Percentiles rank a stretch among this genome's conserved stretches.
phyloP scores from a whole-genome alignment of 306 rosid species.

The Quercus suber region DNA sequence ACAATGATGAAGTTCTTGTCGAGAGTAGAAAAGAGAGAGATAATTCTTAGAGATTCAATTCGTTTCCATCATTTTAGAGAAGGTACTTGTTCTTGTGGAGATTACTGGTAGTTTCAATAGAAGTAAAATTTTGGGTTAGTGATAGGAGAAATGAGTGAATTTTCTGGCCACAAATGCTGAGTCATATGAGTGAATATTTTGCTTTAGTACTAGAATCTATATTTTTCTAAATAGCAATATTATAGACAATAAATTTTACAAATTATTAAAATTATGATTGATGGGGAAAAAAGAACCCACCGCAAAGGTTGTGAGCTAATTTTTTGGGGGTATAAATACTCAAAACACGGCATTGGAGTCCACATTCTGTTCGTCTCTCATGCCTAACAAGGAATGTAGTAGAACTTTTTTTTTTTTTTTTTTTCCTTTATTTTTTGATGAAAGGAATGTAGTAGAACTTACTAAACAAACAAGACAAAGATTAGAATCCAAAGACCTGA shows the following conservation, averaged over 20 bases:
- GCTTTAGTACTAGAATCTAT: too few species aligned
- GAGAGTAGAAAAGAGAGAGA: constrained; percentile 45
- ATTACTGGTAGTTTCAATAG: constrained; percentile 48
- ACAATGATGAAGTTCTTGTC: constrained; percentile 50
- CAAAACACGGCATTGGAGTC: constrained; percentile 13
- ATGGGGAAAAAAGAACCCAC: too few species aligned
- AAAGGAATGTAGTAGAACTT: constrained; percentile 13
- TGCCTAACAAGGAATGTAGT: constrained; percentile 15
- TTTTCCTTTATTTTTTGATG: too few species aligned
- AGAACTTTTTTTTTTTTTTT: too few species aligned
- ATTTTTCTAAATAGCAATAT: too few species aligned
- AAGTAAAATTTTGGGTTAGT: too few species aligned
- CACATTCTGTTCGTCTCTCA: constrained; percentile 12
- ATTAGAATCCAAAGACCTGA: constrained; percentile 32
- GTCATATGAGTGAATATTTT: too few species aligned
- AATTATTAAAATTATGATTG: too few species aligned
- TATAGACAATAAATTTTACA: too few species aligned
- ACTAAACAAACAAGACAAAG: neutral
- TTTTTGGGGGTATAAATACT: neutral
- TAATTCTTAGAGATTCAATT: constrained; percentile 51
- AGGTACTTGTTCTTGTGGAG: constrained; percentile 58
- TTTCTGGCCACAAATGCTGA: too few species aligned
- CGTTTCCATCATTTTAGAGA: constrained; percentile 62
- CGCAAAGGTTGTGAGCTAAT: too few species aligned
- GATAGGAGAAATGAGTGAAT: too few species aligned